These are phyloP conservation scores for Candida anutae DNA, from an alignment of 1,139 yeast genomes.

Conservation along the genomic window DNA sequence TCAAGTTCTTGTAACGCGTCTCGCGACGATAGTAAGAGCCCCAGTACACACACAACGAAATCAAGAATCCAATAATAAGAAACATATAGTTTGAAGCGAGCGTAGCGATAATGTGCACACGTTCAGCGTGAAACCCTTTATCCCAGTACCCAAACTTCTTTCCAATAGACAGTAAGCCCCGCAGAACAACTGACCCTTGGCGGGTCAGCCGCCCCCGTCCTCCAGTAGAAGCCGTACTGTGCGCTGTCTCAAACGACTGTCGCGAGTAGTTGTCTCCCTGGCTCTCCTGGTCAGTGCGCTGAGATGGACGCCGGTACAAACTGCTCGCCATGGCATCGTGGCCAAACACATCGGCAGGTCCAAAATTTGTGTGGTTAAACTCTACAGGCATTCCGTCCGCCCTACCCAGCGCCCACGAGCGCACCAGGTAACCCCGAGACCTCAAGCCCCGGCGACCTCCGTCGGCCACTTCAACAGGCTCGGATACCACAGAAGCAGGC, in stretches of 20 bases:
- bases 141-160: constrained; percentile 23
- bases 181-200: constrained; percentile 14
- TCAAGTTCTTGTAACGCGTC: constrained; percentile 13
- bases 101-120: constrained; percentile 13
- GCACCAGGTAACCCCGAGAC: too few relatives aligned
- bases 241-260: constrained; percentile 1
- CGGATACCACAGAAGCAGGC: too few relatives aligned
- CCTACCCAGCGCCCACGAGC: too few relatives aligned
- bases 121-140: constrained; percentile 15
- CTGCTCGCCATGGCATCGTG: constrained; percentile 2
- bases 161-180: constrained; percentile 11
- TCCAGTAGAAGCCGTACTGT: background rate
- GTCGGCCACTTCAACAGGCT: too few relatives aligned
- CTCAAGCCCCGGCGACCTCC: too few relatives aligned
- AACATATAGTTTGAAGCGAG: constrained; percentile 16
- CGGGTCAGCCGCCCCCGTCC: too few relatives aligned
- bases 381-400: too few relatives aligned
- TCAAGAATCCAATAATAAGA: constrained; percentile 17
- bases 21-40: constrained; percentile 20
- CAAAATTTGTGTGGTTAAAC: constrained; percentile 1
- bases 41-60: constrained; percentile 24
- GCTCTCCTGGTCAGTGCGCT: constrained; percentile 1
- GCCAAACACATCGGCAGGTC: constrained; percentile 8
- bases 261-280: background rate
- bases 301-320: constrained; percentile 3